Percentiles rank a stretch among this genome's conserved stretches.
These are phyloP conservation scores for Secale cereale DNA, from an alignment of 176 grass and related monocot genomes.

Conservation along the genomic window DNA sequence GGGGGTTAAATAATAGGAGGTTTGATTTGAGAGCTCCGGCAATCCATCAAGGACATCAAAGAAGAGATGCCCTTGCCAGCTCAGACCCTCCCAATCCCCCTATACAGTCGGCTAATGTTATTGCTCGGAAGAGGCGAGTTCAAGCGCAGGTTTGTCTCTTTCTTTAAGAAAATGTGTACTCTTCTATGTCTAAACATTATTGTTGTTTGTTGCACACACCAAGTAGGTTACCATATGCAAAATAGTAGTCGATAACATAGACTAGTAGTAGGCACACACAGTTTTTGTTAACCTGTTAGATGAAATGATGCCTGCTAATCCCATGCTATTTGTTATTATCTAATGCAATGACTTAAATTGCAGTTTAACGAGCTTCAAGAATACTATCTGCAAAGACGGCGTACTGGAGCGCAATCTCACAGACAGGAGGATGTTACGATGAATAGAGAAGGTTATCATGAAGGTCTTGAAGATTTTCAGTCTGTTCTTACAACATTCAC, in stretches of 20 bases:
- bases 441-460: conserved; percentile 92
- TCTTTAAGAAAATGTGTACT: conserved; percentile 8
- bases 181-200: neutral
- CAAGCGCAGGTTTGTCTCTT: conserved; percentile 73
- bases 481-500: conserved; percentile 98
- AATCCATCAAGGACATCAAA: conserved; percentile 76
- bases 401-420: conserved; percentile 49
- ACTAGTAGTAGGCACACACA: neutral
- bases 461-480: conserved; percentile 93
- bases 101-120: conserved; percentile 71
- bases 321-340: conserved; percentile 11
- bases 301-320: neutral
- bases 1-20: conserved; percentile 66
- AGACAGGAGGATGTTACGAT: conserved; percentile 62
- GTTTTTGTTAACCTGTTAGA: conserved; percentile 4
- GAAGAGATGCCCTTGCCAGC: conserved; percentile 62
- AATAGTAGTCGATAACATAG: neutral
- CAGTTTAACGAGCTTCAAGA: conserved; percentile 99
- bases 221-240: neutral
- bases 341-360: conserved; percentile 31
- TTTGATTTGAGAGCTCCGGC: conserved; percentile 71
- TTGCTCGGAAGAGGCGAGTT: conserved; percentile 88
- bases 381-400: conserved; percentile 89
- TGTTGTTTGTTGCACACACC: neutral
- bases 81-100: conserved; percentile 52